A percentile compares a stretch with the other conserved stretches of the same genome.
These are phyloP conservation scores for Colletotrichum musicola DNA, from an alignment of 2,329 filamentous ascomycete genomes.

Conservation along the genomic window DNA sequence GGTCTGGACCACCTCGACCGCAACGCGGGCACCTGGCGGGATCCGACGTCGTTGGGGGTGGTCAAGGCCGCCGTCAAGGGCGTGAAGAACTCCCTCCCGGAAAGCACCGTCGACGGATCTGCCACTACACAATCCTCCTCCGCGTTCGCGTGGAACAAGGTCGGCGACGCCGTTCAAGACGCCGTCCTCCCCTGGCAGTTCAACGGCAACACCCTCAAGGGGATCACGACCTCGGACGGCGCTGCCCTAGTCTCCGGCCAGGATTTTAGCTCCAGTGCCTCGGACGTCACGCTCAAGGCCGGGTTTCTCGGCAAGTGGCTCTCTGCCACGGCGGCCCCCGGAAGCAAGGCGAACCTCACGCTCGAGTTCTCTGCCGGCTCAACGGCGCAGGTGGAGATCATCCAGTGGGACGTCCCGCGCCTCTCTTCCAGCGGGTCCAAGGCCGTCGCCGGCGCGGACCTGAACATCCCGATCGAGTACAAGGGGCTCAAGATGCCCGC, in stretches of 20 bases:
- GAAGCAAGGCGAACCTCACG: slow-evolving; percentile 63
- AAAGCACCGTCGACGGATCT: slow-evolving; percentile 62
- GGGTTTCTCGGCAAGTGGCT: slow-evolving; percentile 61
- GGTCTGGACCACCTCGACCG: slow-evolving; percentile 68
- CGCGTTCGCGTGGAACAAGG: slow-evolving; percentile 67
- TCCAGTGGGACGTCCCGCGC: slow-evolving; percentile 65
- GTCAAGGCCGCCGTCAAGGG: slow-evolving; percentile 58
- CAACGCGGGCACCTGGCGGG: slow-evolving; percentile 61
- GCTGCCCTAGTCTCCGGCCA: slow-evolving; percentile 48
- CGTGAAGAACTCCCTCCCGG: slow-evolving; percentile 60
- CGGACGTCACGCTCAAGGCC: slow-evolving; percentile 60
- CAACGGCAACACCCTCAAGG: slow-evolving; percentile 65
- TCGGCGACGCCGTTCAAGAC: slow-evolving; percentile 56
- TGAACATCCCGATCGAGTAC: slow-evolving; percentile 65
- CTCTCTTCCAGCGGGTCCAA: slow-evolving; percentile 43
- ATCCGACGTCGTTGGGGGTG: slow-evolving; percentile 61
- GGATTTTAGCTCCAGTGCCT: slow-evolving; percentile 62
- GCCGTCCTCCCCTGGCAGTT: slow-evolving; percentile 62
- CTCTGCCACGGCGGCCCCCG: slow-evolving; percentile 54
- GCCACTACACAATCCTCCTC: slow-evolving; percentile 61
- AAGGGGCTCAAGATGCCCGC: slow-evolving; percentile 63
- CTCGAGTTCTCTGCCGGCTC: slow-evolving; percentile 66
- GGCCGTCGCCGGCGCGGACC: slow-evolving; percentile 45
- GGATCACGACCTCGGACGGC: slow-evolving; percentile 48
- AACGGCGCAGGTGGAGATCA: slow-evolving; percentile 58